Evolutionary conservation across 2,329 filamentous ascomycete genomes (phyloP).

Genomic region (Cercospora nicotianae): DNA sequence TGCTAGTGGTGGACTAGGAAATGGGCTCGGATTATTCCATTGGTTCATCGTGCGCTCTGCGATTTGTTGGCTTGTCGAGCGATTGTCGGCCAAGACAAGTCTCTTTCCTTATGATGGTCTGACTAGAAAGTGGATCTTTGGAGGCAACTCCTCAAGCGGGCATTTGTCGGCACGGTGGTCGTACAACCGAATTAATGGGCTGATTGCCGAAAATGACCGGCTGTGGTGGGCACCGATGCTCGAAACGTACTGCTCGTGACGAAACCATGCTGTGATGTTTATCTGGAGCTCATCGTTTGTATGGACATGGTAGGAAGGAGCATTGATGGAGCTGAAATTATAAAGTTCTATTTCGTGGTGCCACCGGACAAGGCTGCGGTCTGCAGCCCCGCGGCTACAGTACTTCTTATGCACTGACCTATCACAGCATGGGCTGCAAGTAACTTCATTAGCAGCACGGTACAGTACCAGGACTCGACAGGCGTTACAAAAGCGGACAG

Average conservation of each 20-base stretch:
- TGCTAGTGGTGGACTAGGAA: constrained; percentile 8
- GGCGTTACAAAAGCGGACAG: background rate
- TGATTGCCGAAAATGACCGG: background rate
- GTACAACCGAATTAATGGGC: background rate
- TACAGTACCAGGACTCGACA: background rate
- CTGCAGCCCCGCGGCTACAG: background rate
- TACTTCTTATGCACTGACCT: background rate
- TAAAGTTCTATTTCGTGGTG: background rate
- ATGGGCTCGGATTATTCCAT: constrained; percentile 9
- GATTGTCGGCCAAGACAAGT: background rate
- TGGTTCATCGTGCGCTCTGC: constrained; percentile 15
- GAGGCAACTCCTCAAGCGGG: background rate
- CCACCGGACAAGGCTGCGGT: background rate
- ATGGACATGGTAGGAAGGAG: background rate
- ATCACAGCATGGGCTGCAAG: background rate
- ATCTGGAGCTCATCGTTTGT: background rate
- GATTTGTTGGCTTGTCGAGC: background rate
- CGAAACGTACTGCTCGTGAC: background rate
- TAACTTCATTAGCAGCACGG: background rate
- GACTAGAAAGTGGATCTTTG: background rate
- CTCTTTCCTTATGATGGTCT: background rate
- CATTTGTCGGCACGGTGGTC: background rate
- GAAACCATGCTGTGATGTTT: background rate
- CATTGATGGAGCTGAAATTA: background rate
- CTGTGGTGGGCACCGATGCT: background rate